phyloP scores from a whole-genome alignment of 306 rosid genomes.

The Acacia confusa region DNA sequence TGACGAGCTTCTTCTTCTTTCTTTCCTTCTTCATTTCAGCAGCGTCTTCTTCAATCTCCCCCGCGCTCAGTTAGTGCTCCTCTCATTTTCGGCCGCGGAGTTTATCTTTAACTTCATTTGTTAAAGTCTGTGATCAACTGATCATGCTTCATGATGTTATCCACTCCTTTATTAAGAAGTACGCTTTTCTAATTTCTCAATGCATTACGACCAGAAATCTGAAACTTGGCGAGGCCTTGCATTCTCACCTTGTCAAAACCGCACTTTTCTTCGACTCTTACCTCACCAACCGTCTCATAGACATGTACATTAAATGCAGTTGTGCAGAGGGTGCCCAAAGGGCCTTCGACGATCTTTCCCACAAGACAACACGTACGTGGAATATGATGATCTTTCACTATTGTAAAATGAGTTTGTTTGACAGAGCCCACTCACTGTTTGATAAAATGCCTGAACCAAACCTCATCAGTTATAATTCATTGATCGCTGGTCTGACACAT shows the following conservation, averaged over 20 bases:
- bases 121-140: neutral
- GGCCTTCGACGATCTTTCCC: conserved; percentile 51
- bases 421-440: neutral
- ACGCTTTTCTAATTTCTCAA: conserved; percentile 40
- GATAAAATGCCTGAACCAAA: conserved; percentile 20
- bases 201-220: conserved; percentile 37
- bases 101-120: neutral
- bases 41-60: too few relatives aligned
- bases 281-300: conserved; percentile 52
- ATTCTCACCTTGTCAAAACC: conserved; percentile 55
- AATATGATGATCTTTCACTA: conserved; percentile 42
- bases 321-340: conserved; percentile 39
- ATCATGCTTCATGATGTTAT: conserved; percentile 33
- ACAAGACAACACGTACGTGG: conserved; percentile 54
- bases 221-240: conserved; percentile 46
- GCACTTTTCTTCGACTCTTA: conserved; percentile 46
- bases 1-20: too few relatives aligned
- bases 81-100: too few relatives aligned
- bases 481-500: conserved; percentile 16
- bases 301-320: conserved; percentile 54
- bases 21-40: too few relatives aligned
- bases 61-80: too few relatives aligned
- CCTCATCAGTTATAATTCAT: neutral
- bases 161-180: conserved; percentile 26
- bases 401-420: neutral